Evolutionary conservation across 2,329 filamentous ascomycete species (phyloP), one percentile per base, ranked within the genome.

Genomic region (Fusarium mangiferae): DNA sequence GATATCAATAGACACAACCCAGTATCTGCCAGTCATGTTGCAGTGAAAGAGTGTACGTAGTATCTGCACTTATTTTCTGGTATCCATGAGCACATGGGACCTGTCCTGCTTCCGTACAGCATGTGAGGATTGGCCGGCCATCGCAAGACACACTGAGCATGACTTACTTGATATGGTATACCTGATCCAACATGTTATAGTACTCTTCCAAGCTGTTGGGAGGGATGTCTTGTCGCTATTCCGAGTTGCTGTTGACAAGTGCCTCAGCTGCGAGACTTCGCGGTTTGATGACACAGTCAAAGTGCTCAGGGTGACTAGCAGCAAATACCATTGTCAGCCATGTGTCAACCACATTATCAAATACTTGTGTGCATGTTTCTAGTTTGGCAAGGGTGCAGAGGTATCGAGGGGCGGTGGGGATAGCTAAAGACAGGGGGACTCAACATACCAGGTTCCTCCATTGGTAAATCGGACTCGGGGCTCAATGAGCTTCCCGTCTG

Each of bases 401-500:
- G 15, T 22, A 41, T 28, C 15, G 51, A 52, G 55, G 58, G 64
- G 46, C 30, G 55, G 44, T 62, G 55, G 57, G 48, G 55, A 36
- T 36, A 18, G 45, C 22, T 41, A 1, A 30, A 39, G 18, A 35
- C n/a, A 52, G 20, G 42, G 62, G 57, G 49, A 52, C 28, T 52
- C 54, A 64, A 77, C 78, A 38, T 65, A 81, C 80, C 79, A 81
- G 44, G 80, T 81, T 58, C 79, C 79, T 42, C 79, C 79, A 70
- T 80, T 81, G 49, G 79, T 80, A 56, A 81, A 80, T 55, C 60
- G 68, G 36, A 81, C 70, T 55, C 61, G 69, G 33, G 78, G 79
- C 44, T 81, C 78, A 44, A 80, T 67, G 28, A 68, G 68, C n/a
- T 68, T 77, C n/a, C 79, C 79, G 35, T 77, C 55, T 17, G 54